Evolutionary conservation across 1,284 basidiomycete genomes (phyloP).

Genomic region (Tilletiopsis washingtonensis): DNA sequence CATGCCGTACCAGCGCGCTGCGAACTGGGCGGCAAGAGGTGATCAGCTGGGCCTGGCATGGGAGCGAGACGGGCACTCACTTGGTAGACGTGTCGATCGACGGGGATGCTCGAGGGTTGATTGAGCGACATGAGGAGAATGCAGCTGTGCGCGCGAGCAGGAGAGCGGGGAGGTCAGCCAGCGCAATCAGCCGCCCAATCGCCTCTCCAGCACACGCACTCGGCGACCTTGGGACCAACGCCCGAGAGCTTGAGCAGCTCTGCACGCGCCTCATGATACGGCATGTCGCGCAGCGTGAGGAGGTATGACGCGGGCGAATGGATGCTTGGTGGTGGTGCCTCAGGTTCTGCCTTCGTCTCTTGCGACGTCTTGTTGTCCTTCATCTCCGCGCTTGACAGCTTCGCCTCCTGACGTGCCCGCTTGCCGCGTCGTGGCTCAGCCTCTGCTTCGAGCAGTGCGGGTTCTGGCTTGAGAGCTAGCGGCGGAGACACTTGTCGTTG

Average conservation of each 20-base stretch:
- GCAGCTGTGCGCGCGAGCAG: constrained; percentile 69
- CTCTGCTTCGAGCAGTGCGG: no score
- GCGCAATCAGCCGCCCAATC: background rate
- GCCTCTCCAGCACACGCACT: constrained; percentile 11
- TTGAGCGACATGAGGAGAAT: constrained; percentile 89
- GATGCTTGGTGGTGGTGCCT: constrained; percentile 2
- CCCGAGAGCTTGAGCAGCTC: constrained; percentile 73
- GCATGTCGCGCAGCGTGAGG: constrained; percentile 53
- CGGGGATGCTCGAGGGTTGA: constrained; percentile 52
- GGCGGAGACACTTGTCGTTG: no score
- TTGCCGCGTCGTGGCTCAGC: no score
- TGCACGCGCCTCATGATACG: constrained; percentile 60
- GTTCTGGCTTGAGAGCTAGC: no score
- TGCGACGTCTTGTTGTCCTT: constrained; percentile 22
- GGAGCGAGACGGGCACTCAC: background rate
- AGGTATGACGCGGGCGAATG: constrained; percentile 53
- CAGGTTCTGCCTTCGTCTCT: background rate
- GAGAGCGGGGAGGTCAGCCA: background rate
- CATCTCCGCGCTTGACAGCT: no score
- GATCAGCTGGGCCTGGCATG: no score
- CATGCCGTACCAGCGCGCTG: constrained; percentile 40
- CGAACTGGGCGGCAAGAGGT: constrained; percentile 19
- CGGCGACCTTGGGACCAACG: constrained; percentile 70
- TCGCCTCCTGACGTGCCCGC: no score
- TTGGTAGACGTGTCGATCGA: constrained; percentile 43